phyloP scores from a whole-genome alignment of 768 basidiomycete genomes.

The Grammothele lineata region DNA sequence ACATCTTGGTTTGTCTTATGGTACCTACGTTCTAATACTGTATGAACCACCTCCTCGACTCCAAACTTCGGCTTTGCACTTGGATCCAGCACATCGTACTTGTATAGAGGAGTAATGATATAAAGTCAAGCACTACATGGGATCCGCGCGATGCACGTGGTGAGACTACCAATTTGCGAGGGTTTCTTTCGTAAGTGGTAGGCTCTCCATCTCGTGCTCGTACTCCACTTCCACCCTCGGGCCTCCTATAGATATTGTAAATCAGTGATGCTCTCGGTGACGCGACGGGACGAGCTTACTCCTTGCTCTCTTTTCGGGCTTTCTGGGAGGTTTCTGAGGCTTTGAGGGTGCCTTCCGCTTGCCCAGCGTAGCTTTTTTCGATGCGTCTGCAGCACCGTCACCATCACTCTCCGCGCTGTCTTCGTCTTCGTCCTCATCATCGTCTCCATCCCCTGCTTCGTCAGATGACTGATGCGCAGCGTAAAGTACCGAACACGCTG shows the following conservation, averaged over 20 bases:
- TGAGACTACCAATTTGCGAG: conserved; percentile 23
- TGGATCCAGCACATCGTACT: not conserved
- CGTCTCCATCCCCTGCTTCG: conserved; percentile 40
- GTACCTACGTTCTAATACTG: too few species aligned
- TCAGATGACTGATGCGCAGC: conserved; percentile 21
- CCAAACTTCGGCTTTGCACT: too few species aligned
- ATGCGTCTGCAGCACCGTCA: conserved; percentile 26
- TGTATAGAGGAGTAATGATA: conserved; percentile 1
- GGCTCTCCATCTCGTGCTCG: conserved; percentile 82
- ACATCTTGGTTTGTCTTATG: not conserved
- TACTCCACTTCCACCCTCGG: conserved; percentile 94
- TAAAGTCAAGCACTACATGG: not conserved
- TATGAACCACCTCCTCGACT: too few species aligned
- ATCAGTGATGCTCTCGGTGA: too few species aligned
- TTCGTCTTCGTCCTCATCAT: conserved; percentile 39
- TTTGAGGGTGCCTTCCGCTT: conserved; percentile 59
- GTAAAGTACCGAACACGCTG: too few species aligned
- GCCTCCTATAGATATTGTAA: conserved; percentile 41
- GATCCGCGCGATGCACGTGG: not conserved
- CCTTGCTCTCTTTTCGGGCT: conserved; percentile 57
- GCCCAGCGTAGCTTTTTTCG: conserved; percentile 44
- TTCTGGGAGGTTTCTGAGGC: conserved; percentile 41
- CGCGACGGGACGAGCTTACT: too few species aligned
- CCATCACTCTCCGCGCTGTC: conserved; percentile 37
- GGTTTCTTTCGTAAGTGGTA: conserved; percentile 27